These are phyloP conservation scores for Priceomyces carsonii DNA, from an alignment of 805 yeast genomes.

Conservation along the genomic window DNA sequence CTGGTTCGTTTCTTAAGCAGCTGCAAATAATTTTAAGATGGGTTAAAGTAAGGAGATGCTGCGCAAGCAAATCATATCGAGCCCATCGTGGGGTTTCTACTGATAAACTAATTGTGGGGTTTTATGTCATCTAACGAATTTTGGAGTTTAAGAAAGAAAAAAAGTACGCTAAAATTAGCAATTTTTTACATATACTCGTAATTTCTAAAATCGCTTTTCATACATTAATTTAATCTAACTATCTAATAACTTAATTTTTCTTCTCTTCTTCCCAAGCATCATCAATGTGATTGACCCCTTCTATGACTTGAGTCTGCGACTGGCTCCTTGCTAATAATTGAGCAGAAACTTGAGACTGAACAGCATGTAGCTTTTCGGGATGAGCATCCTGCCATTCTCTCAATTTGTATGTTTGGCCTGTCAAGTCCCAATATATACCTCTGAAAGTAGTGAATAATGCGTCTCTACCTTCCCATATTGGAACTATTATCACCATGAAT, in stretches of 20 bases:
- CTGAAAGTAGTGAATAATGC: constrained; percentile 65
- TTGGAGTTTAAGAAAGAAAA: no score
- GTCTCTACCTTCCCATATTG: constrained; percentile 71
- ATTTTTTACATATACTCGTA: no score
- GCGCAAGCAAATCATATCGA: no score
- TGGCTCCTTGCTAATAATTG: constrained; percentile 22
- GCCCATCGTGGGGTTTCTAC: no score
- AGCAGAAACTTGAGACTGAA: constrained; percentile 58
- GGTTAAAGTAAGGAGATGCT: no score
- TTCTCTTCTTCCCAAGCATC: constrained; percentile 19
- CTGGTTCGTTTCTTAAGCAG: no score
- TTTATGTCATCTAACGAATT: no score
- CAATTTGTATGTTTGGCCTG: constrained; percentile 74
- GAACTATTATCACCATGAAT: constrained; percentile 63
- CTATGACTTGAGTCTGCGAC: constrained; percentile 18
- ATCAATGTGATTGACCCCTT: constrained; percentile 21
- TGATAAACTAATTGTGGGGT: no score
- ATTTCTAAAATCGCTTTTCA: no score
- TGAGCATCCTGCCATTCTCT: constrained; percentile 72
- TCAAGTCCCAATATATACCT: constrained; percentile 83
- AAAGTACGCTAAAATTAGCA: no score
- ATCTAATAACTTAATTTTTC: constrained; percentile 16
- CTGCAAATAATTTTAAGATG: no score
- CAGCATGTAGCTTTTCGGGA: constrained; percentile 76
- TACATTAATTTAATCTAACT: no score